phyloP scores from a whole-genome alignment of 192 early-diverging fungal genomes.

The Coemansia sp. region DNA sequence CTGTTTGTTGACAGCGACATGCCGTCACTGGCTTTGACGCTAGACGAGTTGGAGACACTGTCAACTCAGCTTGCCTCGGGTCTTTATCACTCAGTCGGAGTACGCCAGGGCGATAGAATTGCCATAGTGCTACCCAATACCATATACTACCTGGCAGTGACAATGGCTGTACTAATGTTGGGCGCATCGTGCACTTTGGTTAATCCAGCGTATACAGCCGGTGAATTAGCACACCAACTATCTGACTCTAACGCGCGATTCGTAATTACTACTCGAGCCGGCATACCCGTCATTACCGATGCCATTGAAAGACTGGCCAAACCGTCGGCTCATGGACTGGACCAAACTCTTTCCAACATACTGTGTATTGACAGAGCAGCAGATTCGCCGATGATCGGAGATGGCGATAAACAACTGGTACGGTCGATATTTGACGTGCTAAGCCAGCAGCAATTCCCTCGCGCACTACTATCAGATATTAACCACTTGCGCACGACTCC shows the following conservation, averaged over 20 bases:
- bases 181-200: constrained; percentile 67
- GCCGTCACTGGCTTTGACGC: background rate
- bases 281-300: constrained; percentile 21
- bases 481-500: constrained; percentile 20
- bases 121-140: constrained; percentile 73
- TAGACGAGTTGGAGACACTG: constrained; percentile 11
- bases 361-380: background rate
- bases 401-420: background rate
- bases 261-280: constrained; percentile 58
- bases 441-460: background rate
- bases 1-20: constrained; percentile 21
- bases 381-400: background rate
- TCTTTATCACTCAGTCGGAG: constrained; percentile 45
- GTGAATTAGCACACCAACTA: constrained; percentile 77
- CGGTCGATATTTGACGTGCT: constrained; percentile 23
- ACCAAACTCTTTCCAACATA: background rate
- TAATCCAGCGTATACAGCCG: constrained; percentile 78
- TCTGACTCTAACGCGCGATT: constrained; percentile 66
- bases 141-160: constrained; percentile 64
- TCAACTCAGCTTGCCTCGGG: constrained; percentile 17
- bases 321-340: background rate
- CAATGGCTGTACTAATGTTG: constrained; percentile 63
- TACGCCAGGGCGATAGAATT: constrained; percentile 72
- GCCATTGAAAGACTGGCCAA: constrained; percentile 30
- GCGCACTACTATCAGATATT: background rate